Conservation (phyloP, 306 rosid genomes). For the Calophaca sinica region DNA sequence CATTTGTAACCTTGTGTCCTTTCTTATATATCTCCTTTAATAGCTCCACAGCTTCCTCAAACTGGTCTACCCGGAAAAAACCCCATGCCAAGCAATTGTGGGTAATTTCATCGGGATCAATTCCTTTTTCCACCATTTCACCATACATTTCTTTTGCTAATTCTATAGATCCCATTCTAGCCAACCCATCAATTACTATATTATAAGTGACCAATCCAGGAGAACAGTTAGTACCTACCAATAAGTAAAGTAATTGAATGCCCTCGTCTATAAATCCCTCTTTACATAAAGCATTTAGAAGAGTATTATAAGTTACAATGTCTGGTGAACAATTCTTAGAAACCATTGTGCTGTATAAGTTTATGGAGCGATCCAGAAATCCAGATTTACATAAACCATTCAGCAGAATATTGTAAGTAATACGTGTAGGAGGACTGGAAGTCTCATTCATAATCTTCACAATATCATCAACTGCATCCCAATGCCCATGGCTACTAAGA, state of each 20-base stretch:
- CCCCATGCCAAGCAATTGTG: constrained; percentile 71
- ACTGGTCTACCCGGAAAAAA: constrained; percentile 56
- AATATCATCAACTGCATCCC: constrained; percentile 77
- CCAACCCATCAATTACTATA: constrained; percentile 73
- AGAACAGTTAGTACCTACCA: constrained; percentile 64
- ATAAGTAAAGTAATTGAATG: constrained; percentile 56
- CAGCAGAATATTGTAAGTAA: constrained; percentile 82
- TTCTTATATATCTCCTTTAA: constrained; percentile 59
- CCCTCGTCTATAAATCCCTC: constrained; percentile 83
- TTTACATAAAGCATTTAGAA: constrained; percentile 75
- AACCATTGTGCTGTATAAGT: constrained; percentile 68
- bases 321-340: constrained; percentile 70
- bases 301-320: constrained; percentile 81
- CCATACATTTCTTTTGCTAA: constrained; percentile 64
- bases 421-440: constrained; percentile 63
- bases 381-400: constrained; percentile 81
- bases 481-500: constrained; percentile 65
- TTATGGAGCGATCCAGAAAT: constrained; percentile 70
- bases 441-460: constrained; percentile 69
- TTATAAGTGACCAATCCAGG: constrained; percentile 81
- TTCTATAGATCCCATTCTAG: constrained; percentile 63
- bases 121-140: constrained; percentile 66
- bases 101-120: constrained; percentile 79
- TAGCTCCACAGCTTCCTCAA: constrained; percentile 68
- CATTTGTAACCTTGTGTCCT: constrained; percentile 51